Percentiles rank a stretch among this genome's conserved stretches.
phyloP scores from a whole-genome alignment of 495 filamentous ascomycete species.

The Articulospora tetracladia region DNA sequence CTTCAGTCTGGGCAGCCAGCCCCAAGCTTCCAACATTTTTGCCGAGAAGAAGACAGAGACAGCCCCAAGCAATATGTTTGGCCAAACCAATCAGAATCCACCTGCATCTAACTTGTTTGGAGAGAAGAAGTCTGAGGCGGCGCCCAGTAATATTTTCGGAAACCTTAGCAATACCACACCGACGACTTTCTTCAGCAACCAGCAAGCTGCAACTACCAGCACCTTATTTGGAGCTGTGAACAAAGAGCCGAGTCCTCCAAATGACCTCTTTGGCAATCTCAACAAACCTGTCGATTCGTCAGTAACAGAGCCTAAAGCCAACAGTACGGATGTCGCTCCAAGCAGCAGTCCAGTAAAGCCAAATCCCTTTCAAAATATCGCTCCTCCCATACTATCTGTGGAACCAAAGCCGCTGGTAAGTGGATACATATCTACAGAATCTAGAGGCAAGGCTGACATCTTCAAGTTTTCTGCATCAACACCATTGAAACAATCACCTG shows the following conservation, averaged over 20 bases:
- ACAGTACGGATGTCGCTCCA: neutral
- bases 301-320: slow-evolving; percentile 7
- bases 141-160: neutral
- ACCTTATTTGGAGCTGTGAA: slow-evolving; percentile 2
- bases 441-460: neutral
- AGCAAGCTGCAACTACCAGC: slow-evolving; percentile 5
- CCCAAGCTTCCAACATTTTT: slow-evolving; percentile 10
- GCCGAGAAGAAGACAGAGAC: neutral
- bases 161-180: too few relatives aligned
- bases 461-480: neutral
- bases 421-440: neutral
- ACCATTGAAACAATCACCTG: neutral
- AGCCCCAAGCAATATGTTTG: neutral
- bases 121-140: neutral
- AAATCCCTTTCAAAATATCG: neutral
- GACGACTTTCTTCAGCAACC: too few relatives aligned
- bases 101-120: neutral
- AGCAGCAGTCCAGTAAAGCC: neutral
- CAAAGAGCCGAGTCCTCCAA: neutral
- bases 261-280: slow-evolving; percentile 11
- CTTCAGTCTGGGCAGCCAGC: slow-evolving; percentile 1
- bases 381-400: neutral
- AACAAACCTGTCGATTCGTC: slow-evolving; percentile 16
- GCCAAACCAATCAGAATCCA: neutral
- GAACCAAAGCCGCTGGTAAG: slow-evolving; percentile 4